Conservation (phyloP, 2,329 filamentous ascomycete genomes). For the Ceratocystis harringtonii region DNA sequence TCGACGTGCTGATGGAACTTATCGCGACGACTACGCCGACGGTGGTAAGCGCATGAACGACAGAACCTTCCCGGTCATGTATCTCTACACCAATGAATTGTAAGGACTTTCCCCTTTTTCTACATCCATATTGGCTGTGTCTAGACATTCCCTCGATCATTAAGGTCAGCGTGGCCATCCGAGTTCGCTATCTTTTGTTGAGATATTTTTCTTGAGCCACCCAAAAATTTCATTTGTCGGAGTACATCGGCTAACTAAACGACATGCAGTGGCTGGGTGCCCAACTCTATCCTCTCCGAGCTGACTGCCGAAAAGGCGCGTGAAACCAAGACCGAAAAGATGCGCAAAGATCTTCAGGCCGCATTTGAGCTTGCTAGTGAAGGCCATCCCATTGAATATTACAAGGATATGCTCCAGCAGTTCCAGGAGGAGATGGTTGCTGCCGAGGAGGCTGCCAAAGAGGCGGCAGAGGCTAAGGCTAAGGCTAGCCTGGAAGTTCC, state of each 20-base stretch:
- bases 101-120: constrained; percentile 38
- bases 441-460: constrained; percentile 39
- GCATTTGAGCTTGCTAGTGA: constrained; percentile 73
- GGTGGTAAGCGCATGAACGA: constrained; percentile 75
- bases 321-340: constrained; percentile 56
- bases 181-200: background rate
- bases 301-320: constrained; percentile 60
- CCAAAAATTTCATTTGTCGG: background rate
- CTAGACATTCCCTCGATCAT: background rate
- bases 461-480: constrained; percentile 29
- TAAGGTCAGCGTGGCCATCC: background rate
- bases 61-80: constrained; percentile 89
- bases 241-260: background rate
- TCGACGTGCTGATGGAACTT: constrained; percentile 65
- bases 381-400: constrained; percentile 61
- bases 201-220: background rate
- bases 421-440: constrained; percentile 48
- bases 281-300: constrained; percentile 66
- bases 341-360: constrained; percentile 60
- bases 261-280: constrained; percentile 67
- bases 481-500: constrained; percentile 32
- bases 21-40: constrained; percentile 73
- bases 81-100: constrained; percentile 92
- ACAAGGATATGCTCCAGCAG: constrained; percentile 63
- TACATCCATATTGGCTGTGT: background rate